Percentiles rank a stretch among this genome's conserved stretches.
phyloP scores from a whole-genome alignment of 2,329 filamentous ascomycete genomes.

The Laburnicola sp. region DNA sequence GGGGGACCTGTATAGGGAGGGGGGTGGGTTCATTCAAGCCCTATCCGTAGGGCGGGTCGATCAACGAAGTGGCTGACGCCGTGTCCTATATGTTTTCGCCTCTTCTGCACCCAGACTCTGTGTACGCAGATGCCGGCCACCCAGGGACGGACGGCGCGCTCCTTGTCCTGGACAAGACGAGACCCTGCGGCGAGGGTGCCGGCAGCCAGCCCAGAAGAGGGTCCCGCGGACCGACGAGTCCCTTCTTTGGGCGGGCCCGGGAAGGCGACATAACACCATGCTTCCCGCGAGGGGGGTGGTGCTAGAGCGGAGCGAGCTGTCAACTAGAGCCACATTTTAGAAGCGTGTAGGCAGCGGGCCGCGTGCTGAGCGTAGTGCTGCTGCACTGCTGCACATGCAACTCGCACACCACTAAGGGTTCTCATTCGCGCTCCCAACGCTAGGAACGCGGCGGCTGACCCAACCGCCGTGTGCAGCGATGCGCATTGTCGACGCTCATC shows the following conservation, averaged over 20 bases:
- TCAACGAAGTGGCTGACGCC: constrained; percentile 29
- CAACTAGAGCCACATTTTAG: constrained; percentile 36
- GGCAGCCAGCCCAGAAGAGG: constrained; percentile 1
- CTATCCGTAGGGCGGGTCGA: constrained; percentile 39
- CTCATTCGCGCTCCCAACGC: constrained; percentile 1
- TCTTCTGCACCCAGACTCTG: neutral
- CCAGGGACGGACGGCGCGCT: neutral
- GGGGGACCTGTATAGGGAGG: constrained; percentile 18
- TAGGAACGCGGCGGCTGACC: constrained; percentile 13
- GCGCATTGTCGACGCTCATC: constrained; percentile 21
- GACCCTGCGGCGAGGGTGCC: neutral
- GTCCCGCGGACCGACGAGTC: constrained; percentile 4
- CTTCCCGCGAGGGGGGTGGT: constrained; percentile 22
- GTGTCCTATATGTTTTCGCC: constrained; percentile 4
- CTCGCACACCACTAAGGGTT: neutral
- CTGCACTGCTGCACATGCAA: constrained; percentile 5
- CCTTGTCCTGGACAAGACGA: neutral
- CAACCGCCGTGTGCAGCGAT: constrained; percentile 19
- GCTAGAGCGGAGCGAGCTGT: constrained; percentile 38
- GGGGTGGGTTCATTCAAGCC: constrained; percentile 27
- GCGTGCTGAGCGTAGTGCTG: neutral
- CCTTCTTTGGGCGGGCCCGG: constrained; percentile 17
- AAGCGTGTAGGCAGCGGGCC: neutral
- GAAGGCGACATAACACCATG: constrained; percentile 32
- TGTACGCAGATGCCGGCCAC: neutral